These are phyloP conservation scores for Asclepias syriaca DNA, from an alignment of 257 asterid species.

Conservation along the genomic window DNA sequence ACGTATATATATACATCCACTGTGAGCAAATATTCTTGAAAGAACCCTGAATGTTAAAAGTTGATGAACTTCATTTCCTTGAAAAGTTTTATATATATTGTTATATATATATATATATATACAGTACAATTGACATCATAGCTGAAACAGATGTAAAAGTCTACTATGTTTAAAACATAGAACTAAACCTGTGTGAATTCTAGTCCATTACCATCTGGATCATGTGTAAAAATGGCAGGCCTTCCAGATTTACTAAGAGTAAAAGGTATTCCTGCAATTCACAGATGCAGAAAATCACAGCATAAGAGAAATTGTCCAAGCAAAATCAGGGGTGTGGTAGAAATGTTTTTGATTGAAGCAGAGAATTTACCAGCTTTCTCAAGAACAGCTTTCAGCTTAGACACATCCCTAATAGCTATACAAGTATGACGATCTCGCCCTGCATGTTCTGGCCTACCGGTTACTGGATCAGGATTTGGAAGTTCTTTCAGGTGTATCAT, in stretches of 20 bases:
- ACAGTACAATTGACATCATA: too few relatives aligned
- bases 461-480: conserved; percentile 87
- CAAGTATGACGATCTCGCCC: conserved; percentile 95
- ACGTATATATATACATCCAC: not conserved
- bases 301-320: not conserved
- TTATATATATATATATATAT: too few relatives aligned
- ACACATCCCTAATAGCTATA: conserved; percentile 69
- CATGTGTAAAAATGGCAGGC: conserved; percentile 87
- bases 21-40: too few relatives aligned
- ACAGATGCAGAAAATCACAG: not conserved
- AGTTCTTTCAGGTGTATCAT: conserved; percentile 99
- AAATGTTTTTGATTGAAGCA: not conserved
- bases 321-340: too few relatives aligned
- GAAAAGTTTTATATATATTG: too few relatives aligned
- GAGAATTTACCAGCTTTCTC: conserved; percentile 60
- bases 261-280: conserved; percentile 58
- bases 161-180: not conserved
- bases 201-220: conserved; percentile 90
- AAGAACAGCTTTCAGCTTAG: conserved; percentile 66
- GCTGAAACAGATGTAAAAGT: too few relatives aligned
- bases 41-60: too few relatives aligned
- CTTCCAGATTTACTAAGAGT: conserved; percentile 92
- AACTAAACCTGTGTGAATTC: conserved; percentile 75
- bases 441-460: conserved; percentile 87
- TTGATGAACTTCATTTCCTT: too few relatives aligned